Conservation (phyloP, 148 eudicot genomes). For the Bassia scoparia region DNA sequence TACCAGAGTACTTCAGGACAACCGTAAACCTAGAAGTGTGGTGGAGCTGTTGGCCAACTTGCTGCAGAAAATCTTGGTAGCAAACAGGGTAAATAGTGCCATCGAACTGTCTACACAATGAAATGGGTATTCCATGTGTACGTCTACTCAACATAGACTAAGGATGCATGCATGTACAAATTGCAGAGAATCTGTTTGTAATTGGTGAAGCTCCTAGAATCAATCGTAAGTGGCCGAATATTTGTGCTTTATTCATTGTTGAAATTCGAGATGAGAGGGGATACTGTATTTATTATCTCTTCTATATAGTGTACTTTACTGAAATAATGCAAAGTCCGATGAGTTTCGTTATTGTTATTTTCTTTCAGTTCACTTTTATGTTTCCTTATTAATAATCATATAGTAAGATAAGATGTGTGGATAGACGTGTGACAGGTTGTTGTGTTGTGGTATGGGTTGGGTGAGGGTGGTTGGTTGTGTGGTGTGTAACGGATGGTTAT, state of each 20-base stretch:
- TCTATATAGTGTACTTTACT: not conserved
- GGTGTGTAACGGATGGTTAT: no score
- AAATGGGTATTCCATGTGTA: conserved; percentile 98
- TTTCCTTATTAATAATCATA: no score
- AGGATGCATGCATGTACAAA: conserved; percentile 93
- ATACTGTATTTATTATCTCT: not conserved
- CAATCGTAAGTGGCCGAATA: conserved; percentile 64
- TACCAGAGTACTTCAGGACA: conserved; percentile 38
- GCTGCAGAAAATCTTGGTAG: conserved; percentile 80
- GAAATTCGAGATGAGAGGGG: not conserved
- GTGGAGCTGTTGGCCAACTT: conserved; percentile 72
- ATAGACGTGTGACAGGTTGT: no score
- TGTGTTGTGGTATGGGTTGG: no score
- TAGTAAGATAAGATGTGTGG: no score
- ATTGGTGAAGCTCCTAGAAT: conserved; percentile 98
- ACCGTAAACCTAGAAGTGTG: conserved; percentile 43
- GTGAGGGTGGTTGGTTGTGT: no score
- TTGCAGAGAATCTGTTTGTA: conserved; percentile 98
- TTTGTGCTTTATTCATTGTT: not conserved
- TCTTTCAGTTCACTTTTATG: no score
- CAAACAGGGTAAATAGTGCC: conserved; percentile 96
- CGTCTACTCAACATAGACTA: conserved; percentile 90
- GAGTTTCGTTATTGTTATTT: no score
- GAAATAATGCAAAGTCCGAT: no score
- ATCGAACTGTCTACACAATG: conserved; percentile 93